Evolutionary conservation across 1,284 basidiomycete species (phyloP).

Genomic region (Ceratobasidium theobromae): DNA sequence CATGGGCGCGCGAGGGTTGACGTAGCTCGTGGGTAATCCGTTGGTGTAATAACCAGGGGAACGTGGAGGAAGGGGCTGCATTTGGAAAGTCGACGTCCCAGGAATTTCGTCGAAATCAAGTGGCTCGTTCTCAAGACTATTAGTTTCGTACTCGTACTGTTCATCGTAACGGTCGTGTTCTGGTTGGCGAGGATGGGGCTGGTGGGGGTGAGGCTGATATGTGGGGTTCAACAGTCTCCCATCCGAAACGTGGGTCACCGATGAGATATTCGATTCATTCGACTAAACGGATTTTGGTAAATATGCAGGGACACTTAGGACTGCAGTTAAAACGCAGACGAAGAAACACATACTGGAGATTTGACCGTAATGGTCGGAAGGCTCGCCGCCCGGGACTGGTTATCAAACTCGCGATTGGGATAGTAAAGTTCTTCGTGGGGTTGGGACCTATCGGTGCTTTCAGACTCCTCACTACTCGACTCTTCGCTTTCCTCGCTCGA

Average conservation of each 20-base stretch:
- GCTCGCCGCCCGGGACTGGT: slow-evolving; percentile 7
- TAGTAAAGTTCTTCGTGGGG: slow-evolving; percentile 8
- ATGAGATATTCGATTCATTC: slow-evolving; percentile 18
- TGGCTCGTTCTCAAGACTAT: slow-evolving; percentile 30
- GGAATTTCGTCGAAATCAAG: slow-evolving; percentile 11
- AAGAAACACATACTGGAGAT: slow-evolving; percentile 18
- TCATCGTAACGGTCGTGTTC: neutral
- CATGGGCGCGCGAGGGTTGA: neutral
- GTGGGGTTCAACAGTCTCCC: neutral
- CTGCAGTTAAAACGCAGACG: neutral
- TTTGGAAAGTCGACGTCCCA: neutral
- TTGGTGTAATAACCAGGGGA: neutral
- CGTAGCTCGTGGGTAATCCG: neutral
- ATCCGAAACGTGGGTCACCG: neutral
- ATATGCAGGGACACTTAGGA: neutral
- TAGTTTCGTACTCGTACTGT: neutral
- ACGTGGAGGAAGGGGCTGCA: neutral
- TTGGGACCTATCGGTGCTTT: neutral
- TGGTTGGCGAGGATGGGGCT: neutral
- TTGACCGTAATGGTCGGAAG: neutral
- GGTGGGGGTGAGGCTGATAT: neutral
- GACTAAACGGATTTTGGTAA: slow-evolving; percentile 15
- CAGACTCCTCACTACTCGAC: neutral
- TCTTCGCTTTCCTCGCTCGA: slow-evolving; percentile 2
- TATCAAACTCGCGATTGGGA: slow-evolving; percentile 9